These are phyloP conservation scores for Spathaspora arborariae DNA, from an alignment of 805 yeast genomes.

Conservation along the genomic window DNA sequence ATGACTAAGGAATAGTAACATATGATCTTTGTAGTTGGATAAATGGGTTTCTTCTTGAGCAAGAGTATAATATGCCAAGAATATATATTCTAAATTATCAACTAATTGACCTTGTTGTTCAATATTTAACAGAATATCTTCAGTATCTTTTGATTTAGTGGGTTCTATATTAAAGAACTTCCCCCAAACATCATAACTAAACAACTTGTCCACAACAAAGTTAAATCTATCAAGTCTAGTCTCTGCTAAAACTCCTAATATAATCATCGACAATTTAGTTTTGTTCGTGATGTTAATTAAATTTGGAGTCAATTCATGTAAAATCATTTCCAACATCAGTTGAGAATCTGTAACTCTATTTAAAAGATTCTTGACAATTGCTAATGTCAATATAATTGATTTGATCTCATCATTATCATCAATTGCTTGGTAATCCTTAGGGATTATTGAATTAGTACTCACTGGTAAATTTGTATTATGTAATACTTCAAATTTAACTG, in stretches of 20 bases:
- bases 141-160: constrained; percentile 12
- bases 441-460: constrained; percentile 27
- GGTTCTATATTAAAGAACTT: constrained; percentile 25
- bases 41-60: constrained; percentile 24
- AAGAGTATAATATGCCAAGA: constrained; percentile 40
- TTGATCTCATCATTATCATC: constrained; percentile 36
- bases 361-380: constrained; percentile 40
- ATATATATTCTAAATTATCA: constrained; percentile 56
- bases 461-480: constrained; percentile 51
- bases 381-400: constrained; percentile 32
- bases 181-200: constrained; percentile 41
- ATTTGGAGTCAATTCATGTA: constrained; percentile 50
- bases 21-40: constrained; percentile 54
- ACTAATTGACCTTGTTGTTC: constrained; percentile 58
- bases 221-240: constrained; percentile 47
- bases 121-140: constrained; percentile 38
- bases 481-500: constrained; percentile 82
- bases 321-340: constrained; percentile 32
- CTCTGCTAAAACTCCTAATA: constrained; percentile 54
- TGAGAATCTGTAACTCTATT: constrained; percentile 29
- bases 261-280: constrained; percentile 58
- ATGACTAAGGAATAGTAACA: constrained; percentile 65
- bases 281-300: constrained; percentile 49
- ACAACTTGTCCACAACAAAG: constrained; percentile 34
- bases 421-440: constrained; percentile 19